Percentiles rank a stretch among this genome's conserved stretches.
phyloP scores from a whole-genome alignment of 805 yeast genomes.

The Yamadazyma takamatsuzukensis region DNA sequence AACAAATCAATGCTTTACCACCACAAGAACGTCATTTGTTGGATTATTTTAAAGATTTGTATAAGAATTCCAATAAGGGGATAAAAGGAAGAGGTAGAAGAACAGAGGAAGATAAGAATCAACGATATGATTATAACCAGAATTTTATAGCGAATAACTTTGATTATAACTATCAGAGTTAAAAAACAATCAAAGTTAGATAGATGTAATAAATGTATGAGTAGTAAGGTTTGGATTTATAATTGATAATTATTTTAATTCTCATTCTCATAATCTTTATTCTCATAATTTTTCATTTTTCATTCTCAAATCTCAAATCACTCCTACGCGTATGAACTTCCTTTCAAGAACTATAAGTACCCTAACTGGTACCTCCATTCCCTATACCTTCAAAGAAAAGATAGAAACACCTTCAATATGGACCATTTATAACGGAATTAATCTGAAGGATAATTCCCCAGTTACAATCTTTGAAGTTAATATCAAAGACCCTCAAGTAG shows the following conservation, averaged over 20 bases:
- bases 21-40: conserved; percentile 64
- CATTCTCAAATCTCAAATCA: too few relatives aligned
- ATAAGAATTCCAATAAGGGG: conserved; percentile 87
- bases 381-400: conserved; percentile 52
- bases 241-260: too few relatives aligned
- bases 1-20: conserved; percentile 47
- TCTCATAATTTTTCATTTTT: too few relatives aligned
- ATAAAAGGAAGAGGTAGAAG: conserved; percentile 83
- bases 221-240: too few relatives aligned
- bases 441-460: conserved; percentile 45
- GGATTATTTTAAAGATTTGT: conserved; percentile 73
- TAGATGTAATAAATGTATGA: too few relatives aligned
- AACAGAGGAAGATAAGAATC: background rate
- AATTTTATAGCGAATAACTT: background rate
- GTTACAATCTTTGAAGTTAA: conserved; percentile 70
- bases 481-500: conserved; percentile 33
- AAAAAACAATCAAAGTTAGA: too few relatives aligned
- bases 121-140: background rate
- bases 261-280: too few relatives aligned
- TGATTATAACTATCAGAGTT: background rate
- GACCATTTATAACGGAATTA: conserved; percentile 59
- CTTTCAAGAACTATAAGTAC: conserved; percentile 59
- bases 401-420: conserved; percentile 42
- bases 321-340: conserved; percentile 53
- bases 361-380: conserved; percentile 54